A percentile compares a stretch with the other conserved stretches of the same genome.
Conservation (phyloP, 352 stramenopile genomes). For the Pythium sukuiense region DNA sequence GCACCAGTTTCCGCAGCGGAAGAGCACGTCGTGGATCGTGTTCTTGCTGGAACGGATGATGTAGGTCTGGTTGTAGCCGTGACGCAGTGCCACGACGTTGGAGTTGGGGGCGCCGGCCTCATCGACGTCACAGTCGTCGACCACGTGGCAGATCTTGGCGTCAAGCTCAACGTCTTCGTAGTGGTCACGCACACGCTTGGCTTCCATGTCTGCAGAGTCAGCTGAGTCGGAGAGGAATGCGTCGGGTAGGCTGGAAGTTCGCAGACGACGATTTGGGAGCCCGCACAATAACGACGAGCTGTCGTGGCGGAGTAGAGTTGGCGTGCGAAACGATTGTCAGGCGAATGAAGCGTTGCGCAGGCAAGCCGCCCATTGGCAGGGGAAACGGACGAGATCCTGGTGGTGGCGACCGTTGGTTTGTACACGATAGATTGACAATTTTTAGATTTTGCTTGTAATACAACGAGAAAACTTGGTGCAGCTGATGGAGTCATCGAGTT, state of each 20-base stretch:
- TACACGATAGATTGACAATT: conserved; percentile 6
- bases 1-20: conserved; percentile 95
- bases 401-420: conserved; percentile 13
- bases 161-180: conserved; percentile 16
- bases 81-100: conserved; percentile 71
- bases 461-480: neutral
- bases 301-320: neutral
- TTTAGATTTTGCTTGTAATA: conserved; percentile 5
- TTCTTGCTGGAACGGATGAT: conserved; percentile 74
- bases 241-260: neutral
- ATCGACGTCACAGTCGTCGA: conserved; percentile 40
- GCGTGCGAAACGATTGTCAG: conserved; percentile 2
- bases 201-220: conserved; percentile 46
- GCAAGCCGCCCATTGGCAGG: neutral
- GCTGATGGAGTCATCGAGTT: neutral
- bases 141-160: conserved; percentile 14
- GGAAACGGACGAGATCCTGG: neutral
- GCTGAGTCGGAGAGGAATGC: neutral
- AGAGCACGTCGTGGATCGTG: conserved; percentile 89
- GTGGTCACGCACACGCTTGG: conserved; percentile 42
- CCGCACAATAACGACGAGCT: neutral
- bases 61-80: conserved; percentile 94
- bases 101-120: conserved; percentile 51
- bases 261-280: conserved; percentile 1
- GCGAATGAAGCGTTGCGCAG: neutral